These are phyloP conservation scores for Lepiota venenata DNA, from an alignment of 768 basidiomycete genomes.

Conservation along the genomic window DNA sequence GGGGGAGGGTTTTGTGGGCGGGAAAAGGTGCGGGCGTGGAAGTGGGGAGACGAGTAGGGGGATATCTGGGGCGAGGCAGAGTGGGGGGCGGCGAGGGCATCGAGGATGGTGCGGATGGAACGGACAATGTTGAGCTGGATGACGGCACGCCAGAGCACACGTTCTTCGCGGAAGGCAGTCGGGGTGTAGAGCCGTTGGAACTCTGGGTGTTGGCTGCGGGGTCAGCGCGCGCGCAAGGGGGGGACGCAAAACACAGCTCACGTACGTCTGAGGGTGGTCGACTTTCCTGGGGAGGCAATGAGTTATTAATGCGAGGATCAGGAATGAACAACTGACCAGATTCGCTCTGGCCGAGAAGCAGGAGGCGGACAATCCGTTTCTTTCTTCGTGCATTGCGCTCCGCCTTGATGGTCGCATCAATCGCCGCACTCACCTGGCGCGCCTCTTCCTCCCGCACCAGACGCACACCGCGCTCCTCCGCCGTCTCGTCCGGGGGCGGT, in stretches of 20 bases:
- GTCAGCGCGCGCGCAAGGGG: too few species aligned
- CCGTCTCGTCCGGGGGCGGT: constrained; percentile 67
- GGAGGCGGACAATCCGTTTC: constrained; percentile 65
- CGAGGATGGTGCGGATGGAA: constrained; percentile 71
- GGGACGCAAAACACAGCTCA: too few species aligned
- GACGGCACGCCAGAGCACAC: constrained; percentile 78
- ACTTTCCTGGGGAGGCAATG: constrained; percentile 52
- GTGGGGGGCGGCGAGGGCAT: constrained; percentile 33
- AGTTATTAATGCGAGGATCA: constrained; percentile 12
- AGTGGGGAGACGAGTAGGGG: constrained; percentile 33
- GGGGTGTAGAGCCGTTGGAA: constrained; percentile 77
- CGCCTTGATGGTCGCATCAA: constrained; percentile 71
- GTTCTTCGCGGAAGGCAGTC: constrained; percentile 70
- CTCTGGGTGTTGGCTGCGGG: too few species aligned
- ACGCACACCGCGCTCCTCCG: constrained; percentile 50
- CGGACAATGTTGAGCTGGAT: constrained; percentile 83
- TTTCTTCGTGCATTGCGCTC: constrained; percentile 63
- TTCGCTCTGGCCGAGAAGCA: constrained; percentile 82
- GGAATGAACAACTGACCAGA: constrained; percentile 46
- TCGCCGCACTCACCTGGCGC: constrained; percentile 56
- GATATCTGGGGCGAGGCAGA: constrained; percentile 32
- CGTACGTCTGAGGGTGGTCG: constrained; percentile 78
- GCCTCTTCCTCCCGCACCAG: constrained; percentile 66
- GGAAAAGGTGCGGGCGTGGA: constrained; percentile 32
- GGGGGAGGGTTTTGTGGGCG: constrained; percentile 22